These are phyloP conservation scores for Rhamnella rubrinervis DNA, from an alignment of 331 rosid genomes.

Conservation along the genomic window DNA sequence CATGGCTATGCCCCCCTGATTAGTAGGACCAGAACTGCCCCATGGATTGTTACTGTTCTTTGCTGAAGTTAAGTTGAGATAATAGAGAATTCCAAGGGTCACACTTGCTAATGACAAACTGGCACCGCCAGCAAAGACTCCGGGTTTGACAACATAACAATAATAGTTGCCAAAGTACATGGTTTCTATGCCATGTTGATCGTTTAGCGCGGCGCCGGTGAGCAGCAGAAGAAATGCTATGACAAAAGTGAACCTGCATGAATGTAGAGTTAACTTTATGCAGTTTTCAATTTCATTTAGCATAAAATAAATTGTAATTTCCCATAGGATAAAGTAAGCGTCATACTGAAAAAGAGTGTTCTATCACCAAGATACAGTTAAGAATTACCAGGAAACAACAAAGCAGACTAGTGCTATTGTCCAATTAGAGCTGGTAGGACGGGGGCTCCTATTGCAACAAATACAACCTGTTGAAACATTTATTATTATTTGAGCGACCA, in stretches of 20 bases:
- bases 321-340: background rate
- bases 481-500: constrained; percentile 60
- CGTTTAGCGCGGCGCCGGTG: constrained; percentile 79
- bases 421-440: constrained; percentile 55
- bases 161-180: constrained; percentile 56
- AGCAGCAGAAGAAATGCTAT: constrained; percentile 75
- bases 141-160: constrained; percentile 87
- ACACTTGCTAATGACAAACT: constrained; percentile 54
- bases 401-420: constrained; percentile 62
- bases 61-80: constrained; percentile 39
- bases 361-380: background rate
- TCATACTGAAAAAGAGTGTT: constrained; percentile 8
- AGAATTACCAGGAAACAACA: constrained; percentile 71
- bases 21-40: constrained; percentile 38
- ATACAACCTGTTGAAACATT: constrained; percentile 73
- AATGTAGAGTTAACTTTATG: background rate
- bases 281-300: too few species aligned
- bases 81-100: constrained; percentile 60
- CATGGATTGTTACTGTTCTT: constrained; percentile 35
- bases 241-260: constrained; percentile 75
- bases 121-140: constrained; percentile 74
- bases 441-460: constrained; percentile 63
- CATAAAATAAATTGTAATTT: background rate
- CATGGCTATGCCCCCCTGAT: constrained; percentile 71
- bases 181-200: constrained; percentile 48